Percentiles rank a stretch among this genome's conserved stretches.
These are phyloP conservation scores for Candida adriatica DNA, from an alignment of 805 yeast genomes.

Conservation along the genomic window DNA sequence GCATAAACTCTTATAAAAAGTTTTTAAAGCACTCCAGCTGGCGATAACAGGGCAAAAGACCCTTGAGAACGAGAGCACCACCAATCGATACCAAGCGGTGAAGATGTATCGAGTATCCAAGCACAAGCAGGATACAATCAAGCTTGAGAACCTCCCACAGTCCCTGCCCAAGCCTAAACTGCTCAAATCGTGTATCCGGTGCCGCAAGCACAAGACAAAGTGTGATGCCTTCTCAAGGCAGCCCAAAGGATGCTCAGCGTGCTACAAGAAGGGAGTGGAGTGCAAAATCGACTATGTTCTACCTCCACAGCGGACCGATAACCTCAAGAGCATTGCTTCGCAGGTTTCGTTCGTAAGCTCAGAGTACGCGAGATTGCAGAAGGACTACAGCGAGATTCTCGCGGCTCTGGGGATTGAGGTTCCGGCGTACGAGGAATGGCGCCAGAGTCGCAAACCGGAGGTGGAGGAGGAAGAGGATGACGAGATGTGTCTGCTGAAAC, in stretches of 20 bases:
- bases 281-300: constrained; percentile 52
- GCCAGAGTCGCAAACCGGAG: constrained; percentile 1
- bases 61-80: not conserved
- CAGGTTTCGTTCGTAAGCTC: constrained; percentile 15
- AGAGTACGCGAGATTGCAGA: constrained; percentile 9
- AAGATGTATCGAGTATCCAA: too few species aligned
- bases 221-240: constrained; percentile 49
- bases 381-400: constrained; percentile 10
- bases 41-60: not conserved
- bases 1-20: too few species aligned
- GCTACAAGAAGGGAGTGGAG: constrained; percentile 41
- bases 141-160: too few species aligned
- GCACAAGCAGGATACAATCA: too few species aligned
- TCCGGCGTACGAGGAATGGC: constrained; percentile 18
- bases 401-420: constrained; percentile 8
- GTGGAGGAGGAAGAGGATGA: constrained; percentile 1
- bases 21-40: not conserved
- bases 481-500: constrained; percentile 8
- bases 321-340: constrained; percentile 17
- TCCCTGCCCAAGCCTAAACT: constrained; percentile 31
- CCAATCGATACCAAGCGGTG: too few species aligned
- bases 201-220: constrained; percentile 60
- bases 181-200: constrained; percentile 54
- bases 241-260: constrained; percentile 53
- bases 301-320: constrained; percentile 36